A percentile compares a stretch with the other conserved stretches of the same genome.
Evolutionary conservation across 139 green algal genomes (phyloP).

Genomic region (Coccomyxa sp.): DNA sequence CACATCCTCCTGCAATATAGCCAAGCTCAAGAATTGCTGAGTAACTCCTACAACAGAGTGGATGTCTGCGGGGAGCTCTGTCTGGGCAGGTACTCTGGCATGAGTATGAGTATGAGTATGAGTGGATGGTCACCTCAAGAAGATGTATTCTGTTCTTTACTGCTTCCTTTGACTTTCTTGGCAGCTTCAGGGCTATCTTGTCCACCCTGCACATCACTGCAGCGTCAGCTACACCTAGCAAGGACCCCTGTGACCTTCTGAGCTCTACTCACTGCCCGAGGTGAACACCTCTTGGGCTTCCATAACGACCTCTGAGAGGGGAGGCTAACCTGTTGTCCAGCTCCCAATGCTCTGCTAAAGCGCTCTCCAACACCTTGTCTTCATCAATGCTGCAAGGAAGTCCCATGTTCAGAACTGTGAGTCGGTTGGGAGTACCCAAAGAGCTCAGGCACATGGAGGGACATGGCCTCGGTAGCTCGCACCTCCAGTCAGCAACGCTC

Average conservation of each 20-base stretch:
- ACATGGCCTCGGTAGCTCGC: too few species aligned
- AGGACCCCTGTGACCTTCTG: neutral
- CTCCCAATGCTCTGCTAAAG: slow-evolving; percentile 40
- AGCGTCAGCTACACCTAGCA: neutral
- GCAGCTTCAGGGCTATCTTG: slow-evolving; percentile 7
- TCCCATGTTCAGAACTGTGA: too few species aligned
- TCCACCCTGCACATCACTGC: neutral
- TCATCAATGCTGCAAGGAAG: slow-evolving; percentile 44
- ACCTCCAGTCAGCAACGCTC: too few species aligned
- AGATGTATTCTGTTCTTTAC: slow-evolving; percentile 31
- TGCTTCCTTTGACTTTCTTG: slow-evolving; percentile 29
- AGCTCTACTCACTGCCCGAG: neutral
- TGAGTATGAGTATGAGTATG: neutral
- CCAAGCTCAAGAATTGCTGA: too few species aligned
- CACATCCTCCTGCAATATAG: slow-evolving; percentile 62
- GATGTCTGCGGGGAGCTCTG: neutral
- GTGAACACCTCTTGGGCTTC: neutral
- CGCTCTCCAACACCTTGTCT: slow-evolving; percentile 44
- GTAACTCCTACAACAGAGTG: neutral
- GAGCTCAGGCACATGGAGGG: too few species aligned
- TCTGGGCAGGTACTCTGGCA: neutral
- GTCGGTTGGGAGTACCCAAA: too few species aligned
- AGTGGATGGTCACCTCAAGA: slow-evolving; percentile 32
- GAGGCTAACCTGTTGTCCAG: slow-evolving; percentile 27
- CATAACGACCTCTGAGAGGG: too few species aligned